phyloP scores from a whole-genome alignment of 2,329 filamentous ascomycete genomes.

The Claviceps purpurea region DNA sequence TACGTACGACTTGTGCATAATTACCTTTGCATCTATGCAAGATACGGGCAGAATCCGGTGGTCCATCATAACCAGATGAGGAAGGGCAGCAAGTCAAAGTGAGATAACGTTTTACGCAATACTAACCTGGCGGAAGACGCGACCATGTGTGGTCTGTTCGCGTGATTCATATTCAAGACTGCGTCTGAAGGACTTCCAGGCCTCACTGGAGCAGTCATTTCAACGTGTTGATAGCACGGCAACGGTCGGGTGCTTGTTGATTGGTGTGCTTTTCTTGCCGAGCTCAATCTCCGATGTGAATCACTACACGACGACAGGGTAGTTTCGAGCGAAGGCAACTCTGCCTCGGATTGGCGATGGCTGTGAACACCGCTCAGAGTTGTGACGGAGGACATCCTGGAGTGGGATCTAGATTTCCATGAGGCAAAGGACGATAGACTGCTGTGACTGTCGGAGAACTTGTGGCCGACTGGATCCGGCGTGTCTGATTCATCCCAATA shows the following conservation, averaged over 20 bases:
- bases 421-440: slow-evolving; percentile 37
- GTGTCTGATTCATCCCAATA: slow-evolving; percentile 5
- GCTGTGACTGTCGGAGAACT: slow-evolving; percentile 35
- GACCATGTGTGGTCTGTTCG: neutral
- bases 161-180: slow-evolving; percentile 10
- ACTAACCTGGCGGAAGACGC: slow-evolving; percentile 6
- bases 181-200: slow-evolving; percentile 14
- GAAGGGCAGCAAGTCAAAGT: neutral
- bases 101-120: neutral
- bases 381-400: slow-evolving; percentile 40
- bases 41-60: neutral
- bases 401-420: slow-evolving; percentile 34
- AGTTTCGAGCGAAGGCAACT: slow-evolving; percentile 25
- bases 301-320: slow-evolving; percentile 18
- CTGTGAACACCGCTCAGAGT: slow-evolving; percentile 31
- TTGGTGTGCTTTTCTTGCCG: slow-evolving; percentile 2
- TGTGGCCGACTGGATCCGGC: slow-evolving; percentile 12
- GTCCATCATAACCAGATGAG: neutral
- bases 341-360: slow-evolving; percentile 20
- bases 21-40: neutral
- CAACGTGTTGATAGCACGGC: neutral
- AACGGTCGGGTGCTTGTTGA: neutral
- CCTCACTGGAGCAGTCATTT: neutral
- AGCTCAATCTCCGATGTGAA: slow-evolving; percentile 4
- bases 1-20: neutral